Evolutionary conservation across 306 rosid genomes (phyloP).

Genomic region (Quercus robur): DNA sequence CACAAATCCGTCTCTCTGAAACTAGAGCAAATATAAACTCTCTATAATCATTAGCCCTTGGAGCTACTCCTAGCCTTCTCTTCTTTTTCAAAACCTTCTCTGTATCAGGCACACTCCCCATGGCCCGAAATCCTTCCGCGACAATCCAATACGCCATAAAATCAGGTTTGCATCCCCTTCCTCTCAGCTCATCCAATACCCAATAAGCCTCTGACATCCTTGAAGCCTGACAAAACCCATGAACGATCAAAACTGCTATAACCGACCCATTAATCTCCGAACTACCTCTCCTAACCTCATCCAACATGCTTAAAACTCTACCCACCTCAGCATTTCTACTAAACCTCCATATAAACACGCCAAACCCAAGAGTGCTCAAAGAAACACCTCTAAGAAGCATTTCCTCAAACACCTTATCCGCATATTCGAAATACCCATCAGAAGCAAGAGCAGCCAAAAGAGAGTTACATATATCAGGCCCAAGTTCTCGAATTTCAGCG

Average conservation of each 20-base stretch:
- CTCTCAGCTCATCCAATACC: slow-evolving; percentile 63
- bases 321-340: slow-evolving; percentile 44
- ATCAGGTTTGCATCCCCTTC: slow-evolving; percentile 80
- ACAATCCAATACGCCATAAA: slow-evolving; percentile 87
- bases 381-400: slow-evolving; percentile 44
- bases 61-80: slow-evolving; percentile 92
- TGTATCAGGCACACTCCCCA: slow-evolving; percentile 54
- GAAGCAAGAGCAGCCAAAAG: slow-evolving; percentile 71
- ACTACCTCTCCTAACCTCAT: slow-evolving; percentile 40
- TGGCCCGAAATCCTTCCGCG: slow-evolving; percentile 43
- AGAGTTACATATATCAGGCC: slow-evolving; percentile 53
- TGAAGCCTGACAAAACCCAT: slow-evolving; percentile 63
- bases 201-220: slow-evolving; percentile 54
- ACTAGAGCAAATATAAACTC: slow-evolving; percentile 58
- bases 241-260: slow-evolving; percentile 56
- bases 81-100: slow-evolving; percentile 80
- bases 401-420: slow-evolving; percentile 57
- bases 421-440: slow-evolving; percentile 51
- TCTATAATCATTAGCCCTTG: slow-evolving; percentile 60
- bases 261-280: slow-evolving; percentile 71
- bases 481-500: slow-evolving; percentile 27
- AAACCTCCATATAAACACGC: slow-evolving; percentile 63
- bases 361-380: slow-evolving; percentile 72
- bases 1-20: slow-evolving; percentile 45
- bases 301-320: slow-evolving; percentile 41